Base-by-base conservation (phyloP, 2,329 filamentous ascomycete genomes). In the Claviceps spartinae region DNA sequence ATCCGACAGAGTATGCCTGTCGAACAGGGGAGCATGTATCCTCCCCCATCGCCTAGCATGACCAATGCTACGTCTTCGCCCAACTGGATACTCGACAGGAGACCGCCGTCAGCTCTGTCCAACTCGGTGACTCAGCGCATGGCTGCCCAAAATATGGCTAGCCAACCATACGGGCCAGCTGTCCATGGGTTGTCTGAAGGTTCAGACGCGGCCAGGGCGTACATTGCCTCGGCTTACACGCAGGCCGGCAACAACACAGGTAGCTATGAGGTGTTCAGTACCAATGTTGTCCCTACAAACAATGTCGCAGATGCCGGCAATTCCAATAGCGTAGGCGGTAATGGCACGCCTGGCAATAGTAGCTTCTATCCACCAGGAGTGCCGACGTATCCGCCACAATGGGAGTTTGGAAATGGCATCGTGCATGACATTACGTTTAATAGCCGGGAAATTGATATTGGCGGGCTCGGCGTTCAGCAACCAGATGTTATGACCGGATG, bases 401-500 rank as follows among this genome's bases (percentile, higher is more conserved):
- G 66, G 66, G 60, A 55, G n/a, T 57, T 60, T 5, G 57, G 61
- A 1, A 59, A 62, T 55, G 63, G 65, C 7, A 68, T 62, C 51
- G 67, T 71, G 55, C 69, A 76, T 47, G 68, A 69, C 56, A 83
- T 89, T 67, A 82, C 85, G 55, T 86, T 90, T 57, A 81, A 88
- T 62, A 84, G 80, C 54, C 85, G 87, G 56, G 85, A 90, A 57
- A 80, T 91, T 37, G 85, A 90, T 56, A 84, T 90, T 72, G 79
- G 77, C 24, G 70, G 78, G 4, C 67, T 89, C 18, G 82, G 80
- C 0, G 55, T 75, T 41, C 69, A 71, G 1, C 68, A 70, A 1
- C 77, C 81, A 16, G 83, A 87, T 44, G 78, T 87, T 67, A 79
- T 85, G 73, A 80, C 82, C 0, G 67, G 68, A 3, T 90, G 85